Base-by-base conservation (phyloP, 495 filamentous ascomycete genomes). In the Xylaria longipes region DNA sequence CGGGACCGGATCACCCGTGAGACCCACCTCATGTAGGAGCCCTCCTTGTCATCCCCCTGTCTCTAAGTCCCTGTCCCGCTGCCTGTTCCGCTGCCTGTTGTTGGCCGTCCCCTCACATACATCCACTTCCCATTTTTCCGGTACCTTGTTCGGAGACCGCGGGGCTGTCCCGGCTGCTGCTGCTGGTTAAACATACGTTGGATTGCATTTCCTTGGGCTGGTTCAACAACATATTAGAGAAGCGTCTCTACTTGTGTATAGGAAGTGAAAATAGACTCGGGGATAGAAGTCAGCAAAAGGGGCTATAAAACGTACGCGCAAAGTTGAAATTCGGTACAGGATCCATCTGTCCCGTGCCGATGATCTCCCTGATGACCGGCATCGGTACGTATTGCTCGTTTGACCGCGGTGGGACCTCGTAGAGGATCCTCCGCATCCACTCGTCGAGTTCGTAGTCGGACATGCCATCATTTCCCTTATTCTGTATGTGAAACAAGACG, bases 1-100 rank as follows among this genome's bases (percentile, higher is more conserved):
- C 52, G 52, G 52, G 27, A 56, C 52, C 52, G 52, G 52, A 56
- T 56, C 52, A 33, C 54, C 54, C 27, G 54, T 58, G 8, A n/a
- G 14, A 58, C 29, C 54, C 31, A 31, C 17, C 20, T 27, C 12
- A n/a, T n/a, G 43, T n/a, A 50, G 25, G 31, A 6, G 27, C 14
- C 31, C 12, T 29, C 27, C 14, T 56, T 29, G 12, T 14, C 12
- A n/a, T 56, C 12, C 22, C 15, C 12, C 27, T 5, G 15, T 22
- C 20, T 43, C n/a, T 35, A 20, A 27, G 11, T n/a, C n/a, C n/a
- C n/a, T n/a, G 39, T 31, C 31, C 11, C 22, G 27, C 9, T 17
- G n/a, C 11, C 50, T 56, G 39, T 20, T 29, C 8, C 7, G 12
- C n/a, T 7, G 25, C 15, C 27, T 56, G 14, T 31, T 25, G 12